Evolutionary conservation across 495 filamentous ascomycete species (phyloP).

Genomic region (Penicillium crystallinum): DNA sequence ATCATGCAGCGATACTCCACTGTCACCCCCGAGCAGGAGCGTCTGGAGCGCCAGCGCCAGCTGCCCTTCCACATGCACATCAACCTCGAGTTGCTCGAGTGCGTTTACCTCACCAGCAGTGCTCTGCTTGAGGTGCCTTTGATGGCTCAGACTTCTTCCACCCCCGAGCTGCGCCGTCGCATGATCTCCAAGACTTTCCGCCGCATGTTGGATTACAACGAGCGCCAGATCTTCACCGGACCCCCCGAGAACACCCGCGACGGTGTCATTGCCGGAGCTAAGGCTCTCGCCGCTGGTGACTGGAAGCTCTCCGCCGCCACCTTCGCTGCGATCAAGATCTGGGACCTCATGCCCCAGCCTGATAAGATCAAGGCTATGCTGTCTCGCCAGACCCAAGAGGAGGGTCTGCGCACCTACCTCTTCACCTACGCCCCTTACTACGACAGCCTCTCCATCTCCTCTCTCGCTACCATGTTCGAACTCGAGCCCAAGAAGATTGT

Average conservation of each 20-base stretch:
- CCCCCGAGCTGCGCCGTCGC: constrained; percentile 93
- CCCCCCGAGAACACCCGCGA: constrained; percentile 98
- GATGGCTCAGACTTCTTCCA: constrained; percentile 90
- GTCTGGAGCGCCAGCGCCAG: constrained; percentile 91
- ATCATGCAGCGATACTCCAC: constrained; percentile 95
- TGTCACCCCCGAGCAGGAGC: constrained; percentile 94
- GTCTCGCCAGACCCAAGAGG: constrained; percentile 94
- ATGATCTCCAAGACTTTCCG: constrained; percentile 99
- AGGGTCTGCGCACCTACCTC: constrained; percentile 95
- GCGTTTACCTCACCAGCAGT: constrained; percentile 95
- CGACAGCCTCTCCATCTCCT: constrained; percentile 83
- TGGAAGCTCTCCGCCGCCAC: constrained; percentile 95
- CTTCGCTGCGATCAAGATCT: constrained; percentile 97
- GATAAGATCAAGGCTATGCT: constrained; percentile 95
- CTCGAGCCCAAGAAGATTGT: constrained; percentile 79
- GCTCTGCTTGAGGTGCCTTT: constrained; percentile 98
- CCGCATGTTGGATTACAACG: constrained; percentile 97
- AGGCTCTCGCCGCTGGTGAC: constrained; percentile 91
- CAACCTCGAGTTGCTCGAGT: constrained; percentile 96
- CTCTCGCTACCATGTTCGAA: constrained; percentile 92
- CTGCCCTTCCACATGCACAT: constrained; percentile 99
- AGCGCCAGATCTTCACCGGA: constrained; percentile 97
- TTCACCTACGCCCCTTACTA: constrained; percentile 99
- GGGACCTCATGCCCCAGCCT: constrained; percentile 86
- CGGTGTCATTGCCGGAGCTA: constrained; percentile 97